Evolutionary conservation across 176 grass and related monocot genomes (phyloP), one percentile per base, ranked within the genome.

Genomic region (Oryza nivara): DNA sequence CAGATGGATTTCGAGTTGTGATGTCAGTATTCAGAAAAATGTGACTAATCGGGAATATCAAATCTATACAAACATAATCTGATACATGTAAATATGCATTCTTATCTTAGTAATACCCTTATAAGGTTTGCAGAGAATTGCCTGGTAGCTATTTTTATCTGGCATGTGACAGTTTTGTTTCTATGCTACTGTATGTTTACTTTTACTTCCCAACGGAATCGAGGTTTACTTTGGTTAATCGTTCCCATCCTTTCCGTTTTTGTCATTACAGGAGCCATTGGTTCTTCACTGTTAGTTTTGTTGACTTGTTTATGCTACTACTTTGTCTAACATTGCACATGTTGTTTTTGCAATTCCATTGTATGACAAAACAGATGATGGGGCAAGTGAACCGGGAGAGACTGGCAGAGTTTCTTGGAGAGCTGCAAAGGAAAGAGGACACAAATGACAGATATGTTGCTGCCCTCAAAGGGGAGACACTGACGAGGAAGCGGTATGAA

Each of bases 341-440:
- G 19, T 74, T 44, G 0, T 9, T 6, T 65, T 66, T 70, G 11
- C 77, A 25, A 60, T 48, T 25, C 66, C 4, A 65, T 51, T 25
- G 32, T 67, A 70, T 34, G 68, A 4, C 17, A 56, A 78, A 83
- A 25, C 83, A 94, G 94, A 92, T 97, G 94, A 94, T 98, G 96
- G 96, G 93, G 49, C 96, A 95, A 92, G 84, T 92, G 41, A 95
- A 95, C 60, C 90, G 79, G 48, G 96, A 98, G 74, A 89, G 96
- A 66, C 61, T 98, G n/a, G 93, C 96, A n/a, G 96, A 98, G 79
- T 94, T 90, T 90, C 89, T 97, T 40, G 92, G 94, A 17, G 94
- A 97, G 71, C 87, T 97, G 72, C 94, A 92, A 72, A 88, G 91
- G 76, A 97, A 97, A 84, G 86, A 94, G 65, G 92, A 97, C 82